Percentiles rank a stretch among this genome's conserved stretches.
These are phyloP conservation scores for Camellia japonica DNA, from an alignment of 148 eudicot species.

Conservation along the genomic window DNA sequence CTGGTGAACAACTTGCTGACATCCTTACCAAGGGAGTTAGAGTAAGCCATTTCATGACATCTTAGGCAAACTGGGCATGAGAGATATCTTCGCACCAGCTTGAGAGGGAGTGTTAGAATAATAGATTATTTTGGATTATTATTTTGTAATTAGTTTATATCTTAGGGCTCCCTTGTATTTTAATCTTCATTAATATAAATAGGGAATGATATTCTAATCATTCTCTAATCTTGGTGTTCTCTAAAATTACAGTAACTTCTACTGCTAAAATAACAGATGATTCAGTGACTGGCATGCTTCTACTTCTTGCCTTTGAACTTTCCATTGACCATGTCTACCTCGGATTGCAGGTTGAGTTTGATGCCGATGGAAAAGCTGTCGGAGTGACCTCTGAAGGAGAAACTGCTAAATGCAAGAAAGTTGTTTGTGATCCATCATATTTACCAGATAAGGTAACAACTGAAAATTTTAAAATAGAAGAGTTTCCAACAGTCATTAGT, in stretches of 20 bases:
- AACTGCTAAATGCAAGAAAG: slow-evolving; percentile 85
- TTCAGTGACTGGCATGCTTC: not conserved
- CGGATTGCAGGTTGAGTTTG: slow-evolving; percentile 59
- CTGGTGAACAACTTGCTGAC: too few species aligned
- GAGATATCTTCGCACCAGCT: too few species aligned
- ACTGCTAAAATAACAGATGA: not conserved
- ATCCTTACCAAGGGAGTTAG: too few species aligned
- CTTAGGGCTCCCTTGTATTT: too few species aligned
- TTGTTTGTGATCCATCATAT: slow-evolving; percentile 84
- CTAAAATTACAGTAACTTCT: not conserved
- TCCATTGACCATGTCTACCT: not conserved
- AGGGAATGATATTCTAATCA: too few species aligned
- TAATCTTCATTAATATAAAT: too few species aligned
- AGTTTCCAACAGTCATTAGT: not conserved
- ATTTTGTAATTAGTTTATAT: too few species aligned
- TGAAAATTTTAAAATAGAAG: not conserved
- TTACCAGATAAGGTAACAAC: slow-evolving; percentile 62
- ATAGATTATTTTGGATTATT: too few species aligned
- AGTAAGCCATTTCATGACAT: too few species aligned
- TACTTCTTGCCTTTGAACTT: not conserved
- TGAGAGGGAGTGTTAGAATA: too few species aligned
- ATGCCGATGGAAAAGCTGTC: slow-evolving; percentile 51
- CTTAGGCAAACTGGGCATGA: too few species aligned
- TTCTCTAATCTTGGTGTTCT: too few species aligned
- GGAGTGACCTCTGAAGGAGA: slow-evolving; percentile 88